Percentiles rank a stretch among this genome's conserved stretches.
phyloP scores from a whole-genome alignment of 148 eudicot genomes.

The Polygonum aviculare region DNA sequence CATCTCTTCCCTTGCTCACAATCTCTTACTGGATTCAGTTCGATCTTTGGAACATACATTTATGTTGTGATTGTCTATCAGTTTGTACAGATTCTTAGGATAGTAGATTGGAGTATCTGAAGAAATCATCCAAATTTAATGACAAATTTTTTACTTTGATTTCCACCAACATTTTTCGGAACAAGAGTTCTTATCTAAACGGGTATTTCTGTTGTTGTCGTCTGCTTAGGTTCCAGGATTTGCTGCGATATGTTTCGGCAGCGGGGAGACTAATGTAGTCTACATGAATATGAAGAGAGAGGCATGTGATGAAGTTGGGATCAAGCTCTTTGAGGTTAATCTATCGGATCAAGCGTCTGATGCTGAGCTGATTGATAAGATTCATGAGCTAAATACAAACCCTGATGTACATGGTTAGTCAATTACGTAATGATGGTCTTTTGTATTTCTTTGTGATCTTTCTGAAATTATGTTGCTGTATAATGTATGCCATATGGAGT shows the following conservation, averaged over 20 bases:
- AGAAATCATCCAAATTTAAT: background rate
- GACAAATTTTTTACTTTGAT: background rate
- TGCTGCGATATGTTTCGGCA: slow-evolving; percentile 82
- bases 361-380: slow-evolving; percentile 61
- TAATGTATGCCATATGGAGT: too few species aligned
- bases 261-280: slow-evolving; percentile 74
- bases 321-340: slow-evolving; percentile 59
- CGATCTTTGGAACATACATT: background rate
- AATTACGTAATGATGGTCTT: too few species aligned
- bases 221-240: slow-evolving; percentile 75
- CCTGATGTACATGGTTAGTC: slow-evolving; percentile 95
- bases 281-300: slow-evolving; percentile 90
- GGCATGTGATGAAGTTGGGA: slow-evolving; percentile 94
- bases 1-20: background rate
- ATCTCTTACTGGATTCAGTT: background rate
- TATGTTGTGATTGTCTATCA: too few species aligned
- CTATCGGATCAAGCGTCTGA: slow-evolving; percentile 71
- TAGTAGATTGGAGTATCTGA: background rate
- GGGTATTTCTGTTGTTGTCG: background rate
- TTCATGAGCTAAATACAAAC: slow-evolving; percentile 75
- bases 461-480: too few species aligned
- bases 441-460: too few species aligned
- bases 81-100: background rate
- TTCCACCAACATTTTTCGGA: background rate
- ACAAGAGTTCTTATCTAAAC: background rate